These are phyloP conservation scores for Erythrobasidium hasegawianum DNA, from an alignment of 1,284 basidiomycete species.

Conservation along the genomic window DNA sequence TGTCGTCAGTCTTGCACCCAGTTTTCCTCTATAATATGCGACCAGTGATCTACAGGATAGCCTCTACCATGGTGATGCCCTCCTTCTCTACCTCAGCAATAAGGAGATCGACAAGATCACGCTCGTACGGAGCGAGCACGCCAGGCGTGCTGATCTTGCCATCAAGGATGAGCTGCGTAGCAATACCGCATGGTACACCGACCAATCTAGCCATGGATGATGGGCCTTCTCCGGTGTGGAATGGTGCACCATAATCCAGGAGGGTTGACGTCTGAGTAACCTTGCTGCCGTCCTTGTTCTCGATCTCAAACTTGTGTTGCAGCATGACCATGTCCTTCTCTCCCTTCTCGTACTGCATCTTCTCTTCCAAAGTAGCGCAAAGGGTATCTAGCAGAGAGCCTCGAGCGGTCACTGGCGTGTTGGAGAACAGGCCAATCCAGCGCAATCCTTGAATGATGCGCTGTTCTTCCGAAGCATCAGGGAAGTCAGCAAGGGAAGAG, in stretches of 20 bases:
- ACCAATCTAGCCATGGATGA: constrained; percentile 89
- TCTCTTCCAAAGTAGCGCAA: constrained; percentile 80
- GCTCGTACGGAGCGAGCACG: constrained; percentile 69
- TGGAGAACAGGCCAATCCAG: constrained; percentile 90
- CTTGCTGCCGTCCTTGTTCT: constrained; percentile 74
- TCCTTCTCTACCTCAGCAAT: constrained; percentile 72
- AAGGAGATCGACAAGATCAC: constrained; percentile 70
- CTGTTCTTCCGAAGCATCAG: constrained; percentile 61
- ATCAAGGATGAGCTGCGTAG: constrained; percentile 57
- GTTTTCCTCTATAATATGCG: no score
- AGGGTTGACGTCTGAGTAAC: constrained; percentile 86
- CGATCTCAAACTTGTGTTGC: constrained; percentile 92
- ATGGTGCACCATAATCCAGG: constrained; percentile 78
- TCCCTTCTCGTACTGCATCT: constrained; percentile 86
- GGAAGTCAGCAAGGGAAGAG: constrained; percentile 68
- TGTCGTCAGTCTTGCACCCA: no score
- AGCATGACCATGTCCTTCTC: constrained; percentile 96
- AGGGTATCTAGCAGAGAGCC: constrained; percentile 90
- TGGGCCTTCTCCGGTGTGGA: constrained; percentile 58
- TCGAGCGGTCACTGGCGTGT: constrained; percentile 59
- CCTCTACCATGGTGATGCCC: constrained; percentile 75
- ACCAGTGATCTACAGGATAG: constrained; percentile 48
- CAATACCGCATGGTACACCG: constrained; percentile 90
- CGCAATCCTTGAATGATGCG: constrained; percentile 82
- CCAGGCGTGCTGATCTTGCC: constrained; percentile 71